Evolutionary conservation across 1,284 basidiomycete species (phyloP).

Genomic region (Rhodotorula sp.): DNA sequence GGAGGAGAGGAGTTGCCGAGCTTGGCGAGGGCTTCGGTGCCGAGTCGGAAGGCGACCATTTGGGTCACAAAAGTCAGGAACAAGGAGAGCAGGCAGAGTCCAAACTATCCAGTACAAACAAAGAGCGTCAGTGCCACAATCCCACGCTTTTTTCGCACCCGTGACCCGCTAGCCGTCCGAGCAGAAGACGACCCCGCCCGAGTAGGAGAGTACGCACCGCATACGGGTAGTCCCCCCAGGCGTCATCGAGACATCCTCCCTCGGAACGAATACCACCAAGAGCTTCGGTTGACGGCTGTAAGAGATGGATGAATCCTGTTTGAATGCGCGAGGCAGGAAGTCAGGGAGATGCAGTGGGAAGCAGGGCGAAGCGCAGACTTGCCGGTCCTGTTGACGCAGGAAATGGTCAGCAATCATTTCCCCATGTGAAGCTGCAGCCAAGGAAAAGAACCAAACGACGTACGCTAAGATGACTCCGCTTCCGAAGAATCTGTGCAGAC

Average conservation of each 20-base stretch:
- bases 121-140: constrained; percentile 13
- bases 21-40: constrained; percentile 38
- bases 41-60: constrained; percentile 60
- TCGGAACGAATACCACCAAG: constrained; percentile 54
- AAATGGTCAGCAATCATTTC: not conserved
- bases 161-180: too few relatives aligned
- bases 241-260: constrained; percentile 67
- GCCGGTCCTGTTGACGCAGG: not conserved
- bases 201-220: constrained; percentile 21
- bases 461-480: constrained; percentile 63
- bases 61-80: constrained; percentile 82
- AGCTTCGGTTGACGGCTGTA: constrained; percentile 50
- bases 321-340: not conserved
- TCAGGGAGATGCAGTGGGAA: constrained; percentile 58
- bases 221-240: constrained; percentile 48
- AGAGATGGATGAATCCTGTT: constrained; percentile 59
- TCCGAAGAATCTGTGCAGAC: constrained; percentile 8
- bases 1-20: constrained; percentile 28
- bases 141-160: too few relatives aligned
- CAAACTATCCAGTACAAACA: constrained; percentile 59
- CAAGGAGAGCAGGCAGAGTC: constrained; percentile 72
- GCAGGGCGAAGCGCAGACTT: constrained; percentile 34
- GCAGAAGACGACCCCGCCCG: too few relatives aligned
- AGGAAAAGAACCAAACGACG: constrained; percentile 52
- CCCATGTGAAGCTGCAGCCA: not conserved